phyloP scores from a whole-genome alignment of 2,329 filamentous ascomycete genomes.

The Didymella pomorum region DNA sequence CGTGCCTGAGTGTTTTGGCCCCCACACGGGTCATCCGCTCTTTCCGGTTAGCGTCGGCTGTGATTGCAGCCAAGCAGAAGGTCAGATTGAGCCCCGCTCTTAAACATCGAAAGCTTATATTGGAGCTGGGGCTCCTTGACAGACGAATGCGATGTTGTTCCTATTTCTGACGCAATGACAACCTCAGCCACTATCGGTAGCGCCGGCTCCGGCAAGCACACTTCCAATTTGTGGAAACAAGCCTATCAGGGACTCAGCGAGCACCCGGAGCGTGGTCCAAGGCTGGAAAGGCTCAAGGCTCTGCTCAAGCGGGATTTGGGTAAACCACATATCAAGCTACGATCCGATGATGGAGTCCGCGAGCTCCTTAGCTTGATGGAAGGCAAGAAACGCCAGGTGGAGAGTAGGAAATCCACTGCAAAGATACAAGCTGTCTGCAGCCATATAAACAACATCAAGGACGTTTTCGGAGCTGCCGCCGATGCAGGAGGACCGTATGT shows the following conservation, averaged over 20 bases:
- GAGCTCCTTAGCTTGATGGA: constrained; percentile 22
- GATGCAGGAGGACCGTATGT: constrained; percentile 29
- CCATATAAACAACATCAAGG: constrained; percentile 27
- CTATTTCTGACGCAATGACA: constrained; percentile 4
- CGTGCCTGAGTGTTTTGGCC: constrained; percentile 4
- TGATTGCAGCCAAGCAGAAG: constrained; percentile 6
- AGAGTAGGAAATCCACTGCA: constrained; percentile 14
- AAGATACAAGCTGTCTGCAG: constrained; percentile 22
- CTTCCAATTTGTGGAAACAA: constrained; percentile 27
- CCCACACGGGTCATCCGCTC: constrained; percentile 9
- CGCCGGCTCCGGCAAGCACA: background rate
- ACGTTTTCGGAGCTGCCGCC: constrained; percentile 25
- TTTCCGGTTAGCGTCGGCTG: constrained; percentile 16
- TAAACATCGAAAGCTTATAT: background rate
- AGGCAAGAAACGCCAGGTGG: constrained; percentile 14
- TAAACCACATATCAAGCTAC: constrained; percentile 23
- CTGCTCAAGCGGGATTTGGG: constrained; percentile 26
- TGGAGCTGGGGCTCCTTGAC: background rate
- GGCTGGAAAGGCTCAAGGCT: constrained; percentile 24
- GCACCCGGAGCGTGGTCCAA: constrained; percentile 23
- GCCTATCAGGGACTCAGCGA: constrained; percentile 25
- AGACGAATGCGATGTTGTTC: background rate
- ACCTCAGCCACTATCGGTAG: background rate
- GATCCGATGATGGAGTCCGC: constrained; percentile 26
- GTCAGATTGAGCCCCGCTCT: constrained; percentile 10